Evolutionary conservation across 1,139 yeast genomes (phyloP).

Genomic region (Arxiozyma telluris): DNA sequence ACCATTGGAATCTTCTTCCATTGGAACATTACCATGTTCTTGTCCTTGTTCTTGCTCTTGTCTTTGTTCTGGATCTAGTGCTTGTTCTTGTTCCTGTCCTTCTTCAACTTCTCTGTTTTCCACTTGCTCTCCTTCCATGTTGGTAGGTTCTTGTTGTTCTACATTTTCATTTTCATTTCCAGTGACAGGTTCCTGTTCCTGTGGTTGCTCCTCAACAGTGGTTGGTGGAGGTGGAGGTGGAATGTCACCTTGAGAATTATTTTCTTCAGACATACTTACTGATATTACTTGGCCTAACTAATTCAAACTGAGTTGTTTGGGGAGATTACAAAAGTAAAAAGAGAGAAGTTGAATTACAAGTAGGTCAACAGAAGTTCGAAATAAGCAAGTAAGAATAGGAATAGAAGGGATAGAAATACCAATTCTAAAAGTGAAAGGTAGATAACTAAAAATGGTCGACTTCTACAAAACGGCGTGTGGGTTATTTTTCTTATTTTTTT

Average conservation of each 20-base stretch:
- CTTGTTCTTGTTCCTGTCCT: conserved; percentile 5
- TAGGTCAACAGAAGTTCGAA: no score
- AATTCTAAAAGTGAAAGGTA: no score
- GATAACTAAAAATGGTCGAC: no score
- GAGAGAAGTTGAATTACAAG: no score
- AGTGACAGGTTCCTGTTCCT: conserved; percentile 11
- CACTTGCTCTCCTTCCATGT: not conserved
- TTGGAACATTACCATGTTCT: conserved; percentile 1
- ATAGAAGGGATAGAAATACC: no score
- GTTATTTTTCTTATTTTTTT: no score
- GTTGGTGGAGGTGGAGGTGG: conserved; percentile 5
- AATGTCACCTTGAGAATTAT: conserved; percentile 1
- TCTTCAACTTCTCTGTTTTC: not conserved
- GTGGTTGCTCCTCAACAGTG: conserved; percentile 1
- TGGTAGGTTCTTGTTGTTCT: not conserved
- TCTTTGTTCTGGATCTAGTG: conserved; percentile 5
- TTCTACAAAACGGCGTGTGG: no score
- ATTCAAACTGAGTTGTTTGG: not conserved
- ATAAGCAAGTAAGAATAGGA: no score
- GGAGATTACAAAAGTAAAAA: no score
- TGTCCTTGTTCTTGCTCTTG: conserved; percentile 5
- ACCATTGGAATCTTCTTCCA: not conserved
- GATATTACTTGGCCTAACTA: not conserved
- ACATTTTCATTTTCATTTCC: not conserved
- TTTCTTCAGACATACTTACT: conserved; percentile 3